Evolutionary conservation across 2,329 filamentous ascomycete species (phyloP).

Genomic region (Fusarium falciforme): DNA sequence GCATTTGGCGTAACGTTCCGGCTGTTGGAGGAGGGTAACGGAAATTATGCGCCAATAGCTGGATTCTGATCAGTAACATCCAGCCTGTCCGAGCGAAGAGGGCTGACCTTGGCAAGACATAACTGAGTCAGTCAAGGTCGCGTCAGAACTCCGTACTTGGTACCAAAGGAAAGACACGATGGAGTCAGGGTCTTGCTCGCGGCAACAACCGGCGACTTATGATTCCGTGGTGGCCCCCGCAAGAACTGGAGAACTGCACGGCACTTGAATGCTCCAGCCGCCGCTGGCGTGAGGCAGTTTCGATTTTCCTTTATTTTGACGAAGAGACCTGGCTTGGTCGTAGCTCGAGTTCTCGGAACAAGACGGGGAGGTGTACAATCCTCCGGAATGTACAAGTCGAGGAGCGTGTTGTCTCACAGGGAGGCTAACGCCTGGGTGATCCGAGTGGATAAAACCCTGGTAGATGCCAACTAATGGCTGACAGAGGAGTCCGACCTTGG

Average conservation of each 20-base stretch:
- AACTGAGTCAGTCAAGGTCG: neutral
- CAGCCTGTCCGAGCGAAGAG: neutral
- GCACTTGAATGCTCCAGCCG: neutral
- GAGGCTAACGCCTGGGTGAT: neutral
- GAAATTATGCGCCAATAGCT: slow-evolving; percentile 33
- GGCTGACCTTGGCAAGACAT: slow-evolving; percentile 6
- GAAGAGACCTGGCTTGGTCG: neutral
- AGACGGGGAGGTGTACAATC: neutral
- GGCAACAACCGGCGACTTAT: neutral
- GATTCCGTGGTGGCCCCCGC: neutral
- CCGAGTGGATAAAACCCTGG: neutral
- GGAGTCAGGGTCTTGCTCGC: slow-evolving; percentile 7
- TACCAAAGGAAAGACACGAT: slow-evolving; percentile 1
- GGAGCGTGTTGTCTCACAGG: neutral
- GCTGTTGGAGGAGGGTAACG: slow-evolving; percentile 20
- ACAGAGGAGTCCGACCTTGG: neutral
- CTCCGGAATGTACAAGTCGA: neutral
- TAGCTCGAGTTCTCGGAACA: neutral
- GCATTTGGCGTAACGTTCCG: slow-evolving; percentile 12
- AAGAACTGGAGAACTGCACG: neutral
- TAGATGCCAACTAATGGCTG: neutral
- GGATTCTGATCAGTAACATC: slow-evolving; percentile 8
- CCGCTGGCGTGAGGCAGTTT: neutral
- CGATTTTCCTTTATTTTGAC: neutral
- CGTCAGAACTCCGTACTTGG: neutral